These are phyloP conservation scores for Thalassiosira mediterranea DNA, from an alignment of 352 stramenopile species.

Conservation along the genomic window DNA sequence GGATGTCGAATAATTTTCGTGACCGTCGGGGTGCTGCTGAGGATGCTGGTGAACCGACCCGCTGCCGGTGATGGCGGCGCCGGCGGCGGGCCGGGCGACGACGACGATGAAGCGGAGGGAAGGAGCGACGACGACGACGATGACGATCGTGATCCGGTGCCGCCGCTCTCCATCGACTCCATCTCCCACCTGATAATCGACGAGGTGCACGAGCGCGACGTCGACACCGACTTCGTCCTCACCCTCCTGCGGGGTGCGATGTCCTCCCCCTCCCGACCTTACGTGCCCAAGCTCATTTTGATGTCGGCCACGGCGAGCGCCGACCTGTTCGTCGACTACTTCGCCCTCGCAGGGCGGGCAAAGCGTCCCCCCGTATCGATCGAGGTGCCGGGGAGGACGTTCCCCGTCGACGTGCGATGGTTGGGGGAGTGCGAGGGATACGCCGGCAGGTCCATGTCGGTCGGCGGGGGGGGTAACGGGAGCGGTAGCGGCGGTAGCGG, in stretches of 20 bases:
- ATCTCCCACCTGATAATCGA: constrained; percentile 79
- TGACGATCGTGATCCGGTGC: constrained; percentile 2
- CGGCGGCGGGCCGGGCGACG: background rate
- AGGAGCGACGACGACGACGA: background rate
- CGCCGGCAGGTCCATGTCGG: constrained; percentile 20
- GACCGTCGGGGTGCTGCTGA: constrained; percentile 84
- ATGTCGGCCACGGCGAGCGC: constrained; percentile 90
- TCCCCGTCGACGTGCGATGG: constrained; percentile 60
- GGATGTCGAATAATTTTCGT: constrained; percentile 93
- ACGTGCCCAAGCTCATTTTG: constrained; percentile 70
- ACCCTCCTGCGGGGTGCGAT: constrained; percentile 45
- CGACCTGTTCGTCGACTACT: constrained; percentile 89
- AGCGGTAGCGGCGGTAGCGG: constrained; percentile 5
- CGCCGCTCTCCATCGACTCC: constrained; percentile 39
- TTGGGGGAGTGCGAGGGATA: constrained; percentile 62
- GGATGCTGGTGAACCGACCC: constrained; percentile 58
- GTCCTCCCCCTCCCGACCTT: constrained; percentile 6
- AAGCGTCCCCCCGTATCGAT: constrained; percentile 26
- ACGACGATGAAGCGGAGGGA: constrained; percentile 7
- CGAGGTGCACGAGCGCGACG: constrained; percentile 70
- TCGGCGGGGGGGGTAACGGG: background rate
- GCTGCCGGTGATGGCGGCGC: constrained; percentile 4
- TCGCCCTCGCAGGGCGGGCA: constrained; percentile 42
- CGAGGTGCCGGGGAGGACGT: constrained; percentile 63
- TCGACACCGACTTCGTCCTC: constrained; percentile 63